Evolutionary conservation across 2,329 filamentous ascomycete genomes (phyloP).

Genomic region (Alternaria brassicae): DNA sequence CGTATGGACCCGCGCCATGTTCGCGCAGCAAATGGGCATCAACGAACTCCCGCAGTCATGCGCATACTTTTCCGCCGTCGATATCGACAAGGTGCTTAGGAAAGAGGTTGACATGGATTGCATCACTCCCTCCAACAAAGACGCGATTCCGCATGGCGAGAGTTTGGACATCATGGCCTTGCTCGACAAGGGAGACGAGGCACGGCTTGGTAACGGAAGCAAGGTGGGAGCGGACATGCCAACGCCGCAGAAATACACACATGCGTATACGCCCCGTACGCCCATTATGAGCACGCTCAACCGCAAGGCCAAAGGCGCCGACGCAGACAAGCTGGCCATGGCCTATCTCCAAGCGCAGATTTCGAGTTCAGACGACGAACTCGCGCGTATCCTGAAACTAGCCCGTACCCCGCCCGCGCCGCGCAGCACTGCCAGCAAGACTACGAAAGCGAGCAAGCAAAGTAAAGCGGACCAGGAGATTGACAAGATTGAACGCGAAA

Average conservation of each 20-base stretch:
- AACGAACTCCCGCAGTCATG: constrained; percentile 92
- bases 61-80: constrained; percentile 94
- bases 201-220: constrained; percentile 71
- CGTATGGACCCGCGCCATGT: constrained; percentile 97
- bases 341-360: constrained; percentile 87
- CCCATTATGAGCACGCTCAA: too few species aligned
- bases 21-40: constrained; percentile 95
- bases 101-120: constrained; percentile 99
- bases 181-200: constrained; percentile 72
- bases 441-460: too few species aligned
- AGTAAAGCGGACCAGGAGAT: too few species aligned
- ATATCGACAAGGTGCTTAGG: constrained; percentile 92
- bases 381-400: too few species aligned
- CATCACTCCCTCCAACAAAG: constrained; percentile 82
- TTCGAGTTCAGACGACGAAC: too few species aligned
- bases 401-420: too few species aligned
- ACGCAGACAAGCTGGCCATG: constrained; percentile 30
- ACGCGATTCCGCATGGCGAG: constrained; percentile 83
- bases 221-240: constrained; percentile 69
- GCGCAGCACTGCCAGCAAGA: too few species aligned
- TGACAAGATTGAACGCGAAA: too few species aligned
- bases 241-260: constrained; percentile 62
- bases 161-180: constrained; percentile 83
- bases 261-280: constrained; percentile 74
- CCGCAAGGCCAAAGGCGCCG: not conserved